Base-by-base conservation (phyloP, 495 filamentous ascomycete species). In the Penicillium alfredii region DNA sequence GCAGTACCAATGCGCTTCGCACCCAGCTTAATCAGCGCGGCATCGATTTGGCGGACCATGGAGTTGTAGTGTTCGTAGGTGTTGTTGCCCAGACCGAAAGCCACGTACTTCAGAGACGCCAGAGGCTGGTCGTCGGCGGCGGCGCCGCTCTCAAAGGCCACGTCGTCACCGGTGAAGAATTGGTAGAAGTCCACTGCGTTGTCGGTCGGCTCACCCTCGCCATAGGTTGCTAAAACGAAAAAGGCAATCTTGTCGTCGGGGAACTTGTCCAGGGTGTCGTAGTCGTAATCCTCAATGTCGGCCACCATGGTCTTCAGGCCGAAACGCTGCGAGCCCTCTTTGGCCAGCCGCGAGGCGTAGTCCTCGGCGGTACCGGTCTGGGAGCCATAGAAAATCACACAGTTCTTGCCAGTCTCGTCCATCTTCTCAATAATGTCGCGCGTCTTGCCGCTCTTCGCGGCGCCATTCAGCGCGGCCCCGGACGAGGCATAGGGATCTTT, bases 31-130 rank as follows among this genome's bases (percentile, higher is more conserved):
- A 74, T 64, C 29, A 99, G 65, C 21, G 82, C 81, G 44, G 80
- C 76, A 60, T 94, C 78, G 39, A 94, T 79, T 41, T 87, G 83
- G 41, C 92, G 86, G 38, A 99, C 90, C 87, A 99, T 94, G 23
- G 86, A 82, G 65, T 99, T 96, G 74, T 97, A 99, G 69, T 99
- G 93, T 53, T 99, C 92, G 49, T 99, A 99, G 16, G 92, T 99
- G 68, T 99, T 99, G 73, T 99, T 76, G 44, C 92, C 92, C 8
- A 99, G 77, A 53, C 92, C 92, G 57, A 99, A 99, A 27, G 90
- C 73, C 52, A 99, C 85, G 53, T 86, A 99, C 58, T 89, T 90
- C 51, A 99, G 72, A 42, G 86, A 87, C 19, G 68, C 75, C 11
- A 99, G 78, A 18, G 90, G 78, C 47, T 80, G 72, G 3, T 90